Evolutionary conservation across 2,329 filamentous ascomycete genomes (phyloP), one percentile per base, ranked within the genome.

Genomic region (Ophiostoma sp.): DNA sequence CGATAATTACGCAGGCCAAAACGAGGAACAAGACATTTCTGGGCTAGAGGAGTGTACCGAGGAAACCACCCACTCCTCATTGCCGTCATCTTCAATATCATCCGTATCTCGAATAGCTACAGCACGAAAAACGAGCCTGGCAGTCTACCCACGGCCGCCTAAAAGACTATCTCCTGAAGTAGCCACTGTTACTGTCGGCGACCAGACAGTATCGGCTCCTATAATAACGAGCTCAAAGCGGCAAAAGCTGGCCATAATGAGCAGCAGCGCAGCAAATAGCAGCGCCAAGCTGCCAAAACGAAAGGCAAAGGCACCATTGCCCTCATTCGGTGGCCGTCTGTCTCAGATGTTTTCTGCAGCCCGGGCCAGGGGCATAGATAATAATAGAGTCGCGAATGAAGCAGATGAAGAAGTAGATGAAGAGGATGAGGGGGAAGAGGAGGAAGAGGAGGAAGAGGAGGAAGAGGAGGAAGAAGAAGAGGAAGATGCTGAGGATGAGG

Each of bases 271-370:
- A n/a, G 58, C 58, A 6, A 73, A 71, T 42, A 65, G 62, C 62
- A 64, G 62, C 18, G 12, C 41, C 16, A n/a, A 42, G 5, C 42
- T 27, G n/a, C n/a, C 63, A 41, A 12, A 41, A 36, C 11, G 40
- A 36, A 45, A 27, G 70, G 42, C 69, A 6, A 70, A 69, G 11
- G 67, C 66, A 9, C 58, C 70, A 3, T 11, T 73, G 44, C 72
- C 73, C 2, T 72, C 72, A 1, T 74, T 74, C 68, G 72, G 72
- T 0, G 70, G 71, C 4, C 70, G 67, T 9, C 67, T 74, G 4
- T 70, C 71, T 3, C 72, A 74, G 16, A 73, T 74, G 73, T 74
- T 74, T 67, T 64, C 71, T 42, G 72, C 73, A 9, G 65, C 47
- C 6, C 7, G 67, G 52, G 1, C 44, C 27, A 27, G 27, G 27